Evolutionary conservation across 2,329 filamentous ascomycete genomes (phyloP).

Genomic region (Colletotrichum plurivorum): DNA sequence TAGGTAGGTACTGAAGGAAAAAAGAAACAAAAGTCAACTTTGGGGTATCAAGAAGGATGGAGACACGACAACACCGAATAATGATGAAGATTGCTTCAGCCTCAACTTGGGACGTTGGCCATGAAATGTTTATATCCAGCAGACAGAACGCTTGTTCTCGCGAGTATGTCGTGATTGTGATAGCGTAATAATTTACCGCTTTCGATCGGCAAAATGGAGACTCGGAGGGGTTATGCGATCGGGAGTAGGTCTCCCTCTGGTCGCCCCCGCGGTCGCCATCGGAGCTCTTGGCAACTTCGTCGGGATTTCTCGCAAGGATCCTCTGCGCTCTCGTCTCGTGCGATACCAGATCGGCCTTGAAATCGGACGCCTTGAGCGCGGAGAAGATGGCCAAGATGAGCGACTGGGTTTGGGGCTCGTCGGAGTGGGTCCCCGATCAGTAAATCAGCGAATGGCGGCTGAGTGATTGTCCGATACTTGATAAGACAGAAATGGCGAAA

Average conservation of each 20-base stretch:
- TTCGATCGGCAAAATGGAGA: constrained; percentile 27
- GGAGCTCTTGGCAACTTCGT: background rate
- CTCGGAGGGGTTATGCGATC: constrained; percentile 26
- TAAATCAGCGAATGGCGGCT: constrained; percentile 6
- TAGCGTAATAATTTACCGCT: constrained; percentile 28
- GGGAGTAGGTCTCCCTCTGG: background rate
- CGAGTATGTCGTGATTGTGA: constrained; percentile 24
- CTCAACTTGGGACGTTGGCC: background rate
- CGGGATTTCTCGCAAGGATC: background rate
- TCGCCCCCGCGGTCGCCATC: background rate
- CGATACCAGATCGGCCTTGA: constrained; percentile 24
- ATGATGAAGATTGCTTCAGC: background rate
- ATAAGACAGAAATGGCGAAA: constrained; percentile 20
- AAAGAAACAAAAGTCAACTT: background rate
- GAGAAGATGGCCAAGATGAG: constrained; percentile 1
- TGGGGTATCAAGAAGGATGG: constrained; percentile 17
- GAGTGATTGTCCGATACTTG: constrained; percentile 18
- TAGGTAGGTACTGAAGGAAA: too few relatives aligned
- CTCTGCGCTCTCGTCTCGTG: background rate
- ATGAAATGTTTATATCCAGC: constrained; percentile 19
- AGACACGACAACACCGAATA: constrained; percentile 3
- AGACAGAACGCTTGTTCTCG: background rate
- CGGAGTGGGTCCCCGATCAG: constrained; percentile 39
- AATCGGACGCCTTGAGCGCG: constrained; percentile 15
- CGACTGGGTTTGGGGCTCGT: background rate